A percentile compares a stretch with the other conserved stretches of the same genome.
Conservation (phyloP, 805 yeast genomes). For the Brettanomyces nanus region DNA sequence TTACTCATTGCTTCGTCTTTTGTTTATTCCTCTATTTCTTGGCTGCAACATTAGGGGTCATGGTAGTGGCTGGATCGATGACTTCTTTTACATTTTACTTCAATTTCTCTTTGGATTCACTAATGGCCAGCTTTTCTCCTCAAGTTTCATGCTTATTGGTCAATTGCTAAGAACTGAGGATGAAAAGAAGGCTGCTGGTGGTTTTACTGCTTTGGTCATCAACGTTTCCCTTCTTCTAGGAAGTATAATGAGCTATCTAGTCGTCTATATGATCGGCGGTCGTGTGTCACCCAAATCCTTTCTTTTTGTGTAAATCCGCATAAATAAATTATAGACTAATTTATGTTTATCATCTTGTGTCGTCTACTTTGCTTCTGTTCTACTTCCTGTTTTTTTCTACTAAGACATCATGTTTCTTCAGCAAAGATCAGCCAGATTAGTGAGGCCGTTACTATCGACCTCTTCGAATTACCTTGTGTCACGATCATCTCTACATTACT, state of each 20-base stretch:
- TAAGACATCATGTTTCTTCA: no score
- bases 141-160: conserved; percentile 44
- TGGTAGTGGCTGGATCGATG: conserved; percentile 39
- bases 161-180: conserved; percentile 33
- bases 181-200: conserved; percentile 88
- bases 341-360: no score
- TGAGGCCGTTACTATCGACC: no score
- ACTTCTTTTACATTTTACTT: conserved; percentile 54
- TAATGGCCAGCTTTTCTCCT: conserved; percentile 78
- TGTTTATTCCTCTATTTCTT: conserved; percentile 66
- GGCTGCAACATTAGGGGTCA: conserved; percentile 50
- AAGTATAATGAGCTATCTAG: conserved; percentile 61
- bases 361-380: no score
- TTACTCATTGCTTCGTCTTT: conserved; percentile 47
- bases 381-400: no score
- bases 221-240: conserved; percentile 77
- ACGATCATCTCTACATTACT: no score
- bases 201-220: conserved; percentile 75
- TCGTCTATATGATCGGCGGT: conserved; percentile 27
- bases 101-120: conserved; percentile 80
- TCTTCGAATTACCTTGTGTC: no score
- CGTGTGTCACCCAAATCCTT: no score
- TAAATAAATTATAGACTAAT: no score
- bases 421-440: no score
- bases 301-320: no score